phyloP scores from a whole-genome alignment of 768 basidiomycete species.

The Kwoniella newhampshirensis region DNA sequence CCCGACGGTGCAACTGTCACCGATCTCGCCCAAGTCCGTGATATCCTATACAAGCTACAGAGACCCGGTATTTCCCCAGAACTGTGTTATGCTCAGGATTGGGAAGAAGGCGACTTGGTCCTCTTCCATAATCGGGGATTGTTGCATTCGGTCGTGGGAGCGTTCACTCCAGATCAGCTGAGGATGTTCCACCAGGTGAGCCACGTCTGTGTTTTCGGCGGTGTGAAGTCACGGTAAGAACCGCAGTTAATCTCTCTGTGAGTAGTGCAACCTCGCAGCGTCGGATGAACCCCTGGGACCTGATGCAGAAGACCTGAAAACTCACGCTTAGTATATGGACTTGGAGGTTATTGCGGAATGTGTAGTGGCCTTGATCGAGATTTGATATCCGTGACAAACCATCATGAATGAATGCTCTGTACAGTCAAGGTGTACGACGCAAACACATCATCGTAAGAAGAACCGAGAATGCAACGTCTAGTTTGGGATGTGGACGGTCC shows the following conservation, averaged over 20 bases:
- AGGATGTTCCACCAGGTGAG: conserved; percentile 69
- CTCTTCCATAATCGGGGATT: conserved; percentile 85
- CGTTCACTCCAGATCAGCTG: conserved; percentile 64
- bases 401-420: too few species aligned
- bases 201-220: background rate
- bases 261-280: conserved; percentile 75
- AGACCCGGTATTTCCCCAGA: conserved; percentile 85
- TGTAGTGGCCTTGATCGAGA: too few species aligned
- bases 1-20: conserved; percentile 78
- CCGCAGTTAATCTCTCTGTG: background rate
- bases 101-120: conserved; percentile 73
- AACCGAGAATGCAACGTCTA: too few species aligned
- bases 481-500: too few species aligned
- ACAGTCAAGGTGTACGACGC: too few species aligned
- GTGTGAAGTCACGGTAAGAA: background rate
- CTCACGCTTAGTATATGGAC: conserved; percentile 58
- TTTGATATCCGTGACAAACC: too few species aligned
- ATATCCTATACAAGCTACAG: conserved; percentile 79
- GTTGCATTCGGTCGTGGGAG: conserved; percentile 74
- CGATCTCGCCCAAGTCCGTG: conserved; percentile 70
- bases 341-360: too few species aligned
- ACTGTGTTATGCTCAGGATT: conserved; percentile 86
- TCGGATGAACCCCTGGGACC: conserved; percentile 72
- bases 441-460: too few species aligned
- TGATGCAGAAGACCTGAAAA: conserved; percentile 64